Percentiles rank a stretch among this genome's conserved stretches.
phyloP scores from a whole-genome alignment of 345 rosid genomes.

The Citrus sp. region DNA sequence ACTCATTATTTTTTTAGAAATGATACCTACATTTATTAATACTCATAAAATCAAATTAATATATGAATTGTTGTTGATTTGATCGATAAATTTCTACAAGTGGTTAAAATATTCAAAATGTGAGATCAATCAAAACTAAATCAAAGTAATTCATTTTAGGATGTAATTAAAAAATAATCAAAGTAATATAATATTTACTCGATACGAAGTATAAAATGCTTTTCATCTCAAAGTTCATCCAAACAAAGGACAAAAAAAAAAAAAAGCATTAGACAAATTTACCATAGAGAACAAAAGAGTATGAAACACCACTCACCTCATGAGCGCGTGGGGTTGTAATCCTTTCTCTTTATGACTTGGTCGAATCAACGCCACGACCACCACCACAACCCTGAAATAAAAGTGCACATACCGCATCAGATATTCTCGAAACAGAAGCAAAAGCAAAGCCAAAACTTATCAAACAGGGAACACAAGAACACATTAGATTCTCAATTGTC shows the following conservation, averaged over 20 bases:
- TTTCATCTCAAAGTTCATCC: background rate
- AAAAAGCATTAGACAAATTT: background rate
- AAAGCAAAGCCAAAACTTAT: background rate
- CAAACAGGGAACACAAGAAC: background rate
- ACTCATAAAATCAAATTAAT: no score
- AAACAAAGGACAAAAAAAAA: background rate
- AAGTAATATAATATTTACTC: background rate
- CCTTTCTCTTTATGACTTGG: constrained; percentile 3
- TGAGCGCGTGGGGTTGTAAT: constrained; percentile 14
- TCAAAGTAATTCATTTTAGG: no score
- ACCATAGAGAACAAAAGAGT: background rate
- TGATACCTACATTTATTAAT: no score
- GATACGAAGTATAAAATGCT: no score
- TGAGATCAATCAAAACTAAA: no score
- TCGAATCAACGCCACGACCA: constrained; percentile 14
- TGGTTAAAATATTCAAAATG: background rate
- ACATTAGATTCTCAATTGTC: background rate
- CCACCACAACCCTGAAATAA: constrained; percentile 1
- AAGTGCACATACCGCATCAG: background rate
- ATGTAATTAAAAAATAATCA: no score
- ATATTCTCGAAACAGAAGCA: background rate
- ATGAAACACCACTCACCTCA: background rate
- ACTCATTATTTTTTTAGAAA: no score
- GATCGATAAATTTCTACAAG: no score
- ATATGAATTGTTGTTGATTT: no score